phyloP scores from a whole-genome alignment of 768 basidiomycete genomes.

The Amanita inopinata region DNA sequence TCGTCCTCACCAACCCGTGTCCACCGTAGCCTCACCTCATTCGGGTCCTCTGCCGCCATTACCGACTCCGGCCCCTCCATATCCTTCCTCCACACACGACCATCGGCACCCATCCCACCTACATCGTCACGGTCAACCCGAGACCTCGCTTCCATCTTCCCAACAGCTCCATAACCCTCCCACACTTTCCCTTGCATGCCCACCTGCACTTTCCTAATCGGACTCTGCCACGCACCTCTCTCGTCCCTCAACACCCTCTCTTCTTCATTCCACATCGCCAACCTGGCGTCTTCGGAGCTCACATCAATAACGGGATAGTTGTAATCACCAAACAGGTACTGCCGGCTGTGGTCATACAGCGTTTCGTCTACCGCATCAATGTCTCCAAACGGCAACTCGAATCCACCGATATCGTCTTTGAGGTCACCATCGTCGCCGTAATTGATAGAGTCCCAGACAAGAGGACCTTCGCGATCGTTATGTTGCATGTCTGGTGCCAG shows the following conservation, averaged over 20 bases:
- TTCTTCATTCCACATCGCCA: slow-evolving; percentile 73
- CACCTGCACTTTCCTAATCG: slow-evolving; percentile 36
- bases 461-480: slow-evolving; percentile 22
- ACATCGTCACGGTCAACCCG: slow-evolving; percentile 1
- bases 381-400: slow-evolving; percentile 58
- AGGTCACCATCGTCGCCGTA: slow-evolving; percentile 10
- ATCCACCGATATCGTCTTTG: slow-evolving; percentile 30
- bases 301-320: slow-evolving; percentile 86
- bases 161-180: slow-evolving; percentile 52
- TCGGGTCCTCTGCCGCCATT: not conserved
- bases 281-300: slow-evolving; percentile 62
- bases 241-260: slow-evolving; percentile 73
- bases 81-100: no score
- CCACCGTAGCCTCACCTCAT: slow-evolving; percentile 1
- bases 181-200: slow-evolving; percentile 30
- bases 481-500: slow-evolving; percentile 44
- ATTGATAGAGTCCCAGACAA: slow-evolving; percentile 23
- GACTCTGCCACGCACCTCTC: slow-evolving; percentile 63
- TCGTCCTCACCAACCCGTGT: slow-evolving; percentile 12
- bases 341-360: slow-evolving; percentile 65
- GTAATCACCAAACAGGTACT: slow-evolving; percentile 85
- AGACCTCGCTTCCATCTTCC: slow-evolving; percentile 16
- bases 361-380: slow-evolving; percentile 64
- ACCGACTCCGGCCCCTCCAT: no score
- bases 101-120: not conserved